Base-by-base conservation (phyloP, 2,329 filamentous ascomycete species). In the Calonectria naviculata region DNA sequence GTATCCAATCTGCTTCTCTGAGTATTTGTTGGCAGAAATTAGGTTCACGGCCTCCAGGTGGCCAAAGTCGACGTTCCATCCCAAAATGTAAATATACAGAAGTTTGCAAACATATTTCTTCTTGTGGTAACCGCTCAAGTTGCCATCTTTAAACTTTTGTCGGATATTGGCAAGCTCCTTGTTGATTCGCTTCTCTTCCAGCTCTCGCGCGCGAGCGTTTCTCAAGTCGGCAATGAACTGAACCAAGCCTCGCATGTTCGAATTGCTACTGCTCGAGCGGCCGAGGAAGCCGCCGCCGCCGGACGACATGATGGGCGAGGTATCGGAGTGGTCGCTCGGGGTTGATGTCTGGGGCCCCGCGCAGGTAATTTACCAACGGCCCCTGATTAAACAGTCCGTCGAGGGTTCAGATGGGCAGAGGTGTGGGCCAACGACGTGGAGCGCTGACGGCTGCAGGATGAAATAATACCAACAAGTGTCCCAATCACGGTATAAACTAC, bases 61-160 rank as follows among this genome's bases (percentile, higher is more conserved):
- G 67, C 97, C 97, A 84, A 99, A 99, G 83, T 98, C 97, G 85
- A 99, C 96, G 83, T 99, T 96, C 93, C 97, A 99, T 60, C 97
- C 97, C 75, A 99, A 90, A 71, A 99, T 99, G 84, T 99, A 99
- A 80, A 99, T 98, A 84, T 99, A 99, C 73, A 99, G 89, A 77
- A 99, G 91, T 92, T 99, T 99, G 94, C 97, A 99, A 76, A 99
- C 97, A 83, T 99, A 99, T 93, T 99, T 99, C 90, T 99, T 99
- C 89, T 97, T 98, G 88, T 98, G 95, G 82, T 99, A 99, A 76
- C 97, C 97, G 81, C 93, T 98, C 70, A 99, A 87, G 81, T 90
- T 97, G 75, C 95, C 95, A 83, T 97, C 94, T 89, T 97, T 98
- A 88, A 98, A 99, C 85, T 98, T 98, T 86, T 98, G 95, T 80